Evolutionary conservation across 352 stramenopile genomes (phyloP), one percentile per base, ranked within the genome.

Genomic region (Peronospora destructor): DNA sequence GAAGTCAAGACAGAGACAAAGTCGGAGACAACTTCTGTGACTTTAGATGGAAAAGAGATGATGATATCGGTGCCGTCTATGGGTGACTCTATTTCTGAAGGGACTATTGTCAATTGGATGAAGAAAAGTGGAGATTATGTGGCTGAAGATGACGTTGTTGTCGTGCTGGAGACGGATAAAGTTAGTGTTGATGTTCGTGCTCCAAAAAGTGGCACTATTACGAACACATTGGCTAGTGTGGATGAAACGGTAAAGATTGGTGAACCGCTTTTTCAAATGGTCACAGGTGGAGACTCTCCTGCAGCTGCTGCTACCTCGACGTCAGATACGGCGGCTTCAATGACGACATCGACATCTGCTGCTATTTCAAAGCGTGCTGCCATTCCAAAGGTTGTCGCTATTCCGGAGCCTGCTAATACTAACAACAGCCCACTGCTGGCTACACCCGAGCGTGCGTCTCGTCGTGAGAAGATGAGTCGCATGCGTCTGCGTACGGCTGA

Each of bases 151-250:
- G 95, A 99, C 30, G 94, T 98, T 16, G 86, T 99, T 0, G 85
- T 97, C 16, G 87, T 98, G 41, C 75, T 99, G 7, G 96, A 99
- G 76, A 99, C 96, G 9, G 96, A 99, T 71, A 99, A 99, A 69
- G 95, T 93, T 13, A 94, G 74, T 49, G 81, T 96, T 10, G 84
- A 95, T 44, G 84, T 96, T 12, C 74, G 91, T 33, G 76, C 93
- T 29, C 77, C 87, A 0, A 81, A 90, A 42, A 71, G 73, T 12
- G 96, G 96, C 32, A 77, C 75, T 36, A 71, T 99, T 42, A 77
- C 78, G 2, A 82, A 97, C 71, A 76, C 95, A 83, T 59, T 83
- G 92, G 68, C 93, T 44, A 44, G 72, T 76, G 77, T 91, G 14
- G 95, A 98, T 59, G 91, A 97, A 56, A 97, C 94, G 35, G 94